These are phyloP conservation scores for Penicillium sp. DNA, from an alignment of 2,329 filamentous ascomycete species.

Conservation along the genomic window DNA sequence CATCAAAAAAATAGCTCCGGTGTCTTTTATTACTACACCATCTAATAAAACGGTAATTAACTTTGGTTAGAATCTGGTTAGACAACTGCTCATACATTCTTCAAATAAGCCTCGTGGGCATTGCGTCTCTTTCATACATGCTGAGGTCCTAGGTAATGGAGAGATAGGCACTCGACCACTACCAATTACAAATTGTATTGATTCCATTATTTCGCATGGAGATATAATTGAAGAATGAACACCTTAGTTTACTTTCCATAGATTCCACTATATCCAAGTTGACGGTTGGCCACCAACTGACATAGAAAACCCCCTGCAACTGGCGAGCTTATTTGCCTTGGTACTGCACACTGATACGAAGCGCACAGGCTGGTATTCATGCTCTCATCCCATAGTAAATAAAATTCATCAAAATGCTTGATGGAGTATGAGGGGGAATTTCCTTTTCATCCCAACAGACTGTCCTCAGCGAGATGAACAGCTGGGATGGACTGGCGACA, in stretches of 20 bases:
- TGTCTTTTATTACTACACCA: conserved; percentile 27
- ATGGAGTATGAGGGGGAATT: conserved; percentile 59
- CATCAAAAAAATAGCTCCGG: conserved; percentile 26
- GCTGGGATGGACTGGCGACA: conserved; percentile 52
- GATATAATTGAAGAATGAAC: conserved; percentile 30
- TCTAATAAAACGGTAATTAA: conserved; percentile 51
- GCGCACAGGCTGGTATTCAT: conserved; percentile 48
- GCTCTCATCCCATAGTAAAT: conserved; percentile 48
- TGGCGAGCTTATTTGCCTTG: conserved; percentile 22
- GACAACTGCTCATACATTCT: conserved; percentile 39
- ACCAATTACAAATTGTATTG: conserved; percentile 36
- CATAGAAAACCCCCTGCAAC: conserved; percentile 12
- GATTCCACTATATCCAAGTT: conserved; percentile 50
- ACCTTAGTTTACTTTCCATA: conserved; percentile 49
- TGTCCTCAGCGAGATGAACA: conserved; percentile 56
- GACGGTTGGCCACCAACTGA: conserved; percentile 37
- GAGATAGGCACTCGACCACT: conserved; percentile 42
- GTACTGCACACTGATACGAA: conserved; percentile 51
- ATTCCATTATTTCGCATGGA: conserved; percentile 34
- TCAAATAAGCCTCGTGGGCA: conserved; percentile 18
- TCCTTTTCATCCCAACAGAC: conserved; percentile 55
- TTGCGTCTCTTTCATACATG: conserved; percentile 42
- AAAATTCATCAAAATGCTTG: conserved; percentile 51
- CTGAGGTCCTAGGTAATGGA: conserved; percentile 51
- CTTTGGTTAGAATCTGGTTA: conserved; percentile 58